These are phyloP conservation scores for Termitomyces sp. DNA, from an alignment of 1,284 basidiomycete species.

Conservation along the genomic window DNA sequence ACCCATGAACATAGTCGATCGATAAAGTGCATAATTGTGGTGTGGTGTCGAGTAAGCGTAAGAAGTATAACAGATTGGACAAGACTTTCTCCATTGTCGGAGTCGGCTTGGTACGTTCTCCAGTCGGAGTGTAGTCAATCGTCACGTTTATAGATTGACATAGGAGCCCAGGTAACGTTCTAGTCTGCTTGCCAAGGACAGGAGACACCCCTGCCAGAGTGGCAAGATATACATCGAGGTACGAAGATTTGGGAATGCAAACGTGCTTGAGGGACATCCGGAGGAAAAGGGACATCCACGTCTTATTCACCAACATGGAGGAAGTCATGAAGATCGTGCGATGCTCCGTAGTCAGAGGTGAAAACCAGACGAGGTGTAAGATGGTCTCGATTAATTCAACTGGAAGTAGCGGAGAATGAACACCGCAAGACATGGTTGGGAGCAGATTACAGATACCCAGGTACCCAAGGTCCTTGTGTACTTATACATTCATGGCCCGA, in stretches of 20 bases:
- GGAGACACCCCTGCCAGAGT: conserved; percentile 6
- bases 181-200: background rate
- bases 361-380: conserved; percentile 15
- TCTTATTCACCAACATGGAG: conserved; percentile 18
- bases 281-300: conserved; percentile 16
- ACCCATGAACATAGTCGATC: conserved; percentile 3
- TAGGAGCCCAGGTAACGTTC: background rate
- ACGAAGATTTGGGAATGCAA: conserved; percentile 16
- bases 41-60: conserved; percentile 8
- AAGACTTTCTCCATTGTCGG: conserved; percentile 6
- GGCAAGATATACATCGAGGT: conserved; percentile 11
- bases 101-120: background rate
- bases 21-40: conserved; percentile 1
- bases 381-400: conserved; percentile 17
- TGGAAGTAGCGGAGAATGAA: conserved; percentile 11
- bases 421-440: background rate
- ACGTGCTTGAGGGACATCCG: conserved; percentile 15
- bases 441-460: background rate
- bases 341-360: conserved; percentile 14
- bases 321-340: conserved; percentile 17
- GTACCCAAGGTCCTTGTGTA: background rate
- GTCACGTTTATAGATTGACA: conserved; percentile 11
- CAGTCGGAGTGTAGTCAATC: conserved; percentile 2
- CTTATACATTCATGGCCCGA: conserved; percentile 1
- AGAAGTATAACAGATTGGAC: conserved; percentile 8